A percentile compares a stretch with the other conserved stretches of the same genome.
phyloP scores from a whole-genome alignment of 257 asterid species.

The Solanum arcanum region DNA sequence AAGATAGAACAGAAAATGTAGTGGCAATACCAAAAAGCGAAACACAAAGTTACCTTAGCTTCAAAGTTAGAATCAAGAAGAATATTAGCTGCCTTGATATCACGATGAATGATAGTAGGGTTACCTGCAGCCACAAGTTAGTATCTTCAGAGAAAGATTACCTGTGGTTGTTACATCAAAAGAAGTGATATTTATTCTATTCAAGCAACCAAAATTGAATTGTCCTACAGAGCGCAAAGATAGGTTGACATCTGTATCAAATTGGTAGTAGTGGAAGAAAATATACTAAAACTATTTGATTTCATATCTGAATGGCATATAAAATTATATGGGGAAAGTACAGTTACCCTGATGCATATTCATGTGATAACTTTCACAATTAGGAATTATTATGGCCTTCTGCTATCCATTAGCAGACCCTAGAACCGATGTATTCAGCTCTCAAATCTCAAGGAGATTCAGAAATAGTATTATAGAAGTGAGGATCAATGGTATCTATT shows the following conservation, averaged over 20 bases:
- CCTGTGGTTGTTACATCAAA: not conserved
- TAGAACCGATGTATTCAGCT: not conserved
- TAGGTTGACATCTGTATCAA: not conserved
- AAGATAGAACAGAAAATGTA: not conserved
- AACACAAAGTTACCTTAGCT: slow-evolving; percentile 8
- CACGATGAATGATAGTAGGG: slow-evolving; percentile 22
- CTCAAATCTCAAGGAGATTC: not conserved
- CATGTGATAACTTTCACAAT: not conserved
- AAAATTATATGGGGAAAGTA: not conserved
- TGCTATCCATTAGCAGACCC: not conserved
- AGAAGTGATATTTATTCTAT: not conserved
- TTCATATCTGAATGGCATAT: not conserved
- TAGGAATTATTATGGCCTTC: not conserved
- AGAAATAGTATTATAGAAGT: not conserved
- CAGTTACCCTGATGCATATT: not conserved
- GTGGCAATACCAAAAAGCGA: not conserved
- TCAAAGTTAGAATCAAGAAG: slow-evolving; percentile 13
- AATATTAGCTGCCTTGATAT: slow-evolving; percentile 19
- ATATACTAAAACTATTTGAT: not conserved
- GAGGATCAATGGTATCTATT: not conserved
- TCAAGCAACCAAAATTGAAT: not conserved
- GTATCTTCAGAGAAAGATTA: not conserved
- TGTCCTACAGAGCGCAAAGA: not conserved
- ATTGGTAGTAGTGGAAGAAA: not conserved
- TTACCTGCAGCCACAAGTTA: slow-evolving; percentile 8